Evolutionary conservation across 257 asterid species (phyloP).

Genomic region (Salvia rosmarinus): DNA sequence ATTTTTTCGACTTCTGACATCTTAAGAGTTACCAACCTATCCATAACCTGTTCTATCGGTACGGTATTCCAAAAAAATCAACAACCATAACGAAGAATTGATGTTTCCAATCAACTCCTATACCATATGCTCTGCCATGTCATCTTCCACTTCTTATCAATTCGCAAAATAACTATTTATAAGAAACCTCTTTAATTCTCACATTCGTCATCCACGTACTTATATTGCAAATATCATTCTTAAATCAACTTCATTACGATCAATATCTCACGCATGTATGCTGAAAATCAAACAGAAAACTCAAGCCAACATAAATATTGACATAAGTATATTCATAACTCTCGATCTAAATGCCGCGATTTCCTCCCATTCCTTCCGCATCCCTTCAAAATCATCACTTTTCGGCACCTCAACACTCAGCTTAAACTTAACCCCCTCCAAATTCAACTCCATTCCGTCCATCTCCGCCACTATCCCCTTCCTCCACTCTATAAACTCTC

Average conservation of each 20-base stretch:
- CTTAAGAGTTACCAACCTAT: not conserved
- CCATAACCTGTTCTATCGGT: not conserved
- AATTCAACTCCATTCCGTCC: slow-evolving; percentile 86
- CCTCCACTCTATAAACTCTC: slow-evolving; percentile 70
- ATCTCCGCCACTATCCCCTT: slow-evolving; percentile 63
- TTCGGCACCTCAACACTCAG: slow-evolving; percentile 59
- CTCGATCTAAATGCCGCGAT: slow-evolving; percentile 66
- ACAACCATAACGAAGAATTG: not conserved
- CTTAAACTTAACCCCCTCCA: slow-evolving; percentile 77
- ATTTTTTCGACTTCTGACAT: slow-evolving; percentile 2
- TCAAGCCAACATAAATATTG: not conserved
- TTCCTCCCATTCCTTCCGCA: slow-evolving; percentile 93
- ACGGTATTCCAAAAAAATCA: not conserved
- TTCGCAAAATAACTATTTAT: not conserved
- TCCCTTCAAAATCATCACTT: slow-evolving; percentile 69
- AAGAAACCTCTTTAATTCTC: slow-evolving; percentile 14
- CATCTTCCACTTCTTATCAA: not conserved
- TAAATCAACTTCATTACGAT: not conserved
- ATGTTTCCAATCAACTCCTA: not conserved
- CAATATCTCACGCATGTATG: not conserved
- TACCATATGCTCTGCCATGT: not conserved
- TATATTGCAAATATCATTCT: not conserved
- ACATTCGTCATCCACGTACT: slow-evolving; percentile 6
- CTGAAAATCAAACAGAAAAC: not conserved
- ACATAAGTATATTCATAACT: slow-evolving; percentile 49